Conservation (phyloP, 148 eudicot species). For the Rhododendron ovatum region DNA sequence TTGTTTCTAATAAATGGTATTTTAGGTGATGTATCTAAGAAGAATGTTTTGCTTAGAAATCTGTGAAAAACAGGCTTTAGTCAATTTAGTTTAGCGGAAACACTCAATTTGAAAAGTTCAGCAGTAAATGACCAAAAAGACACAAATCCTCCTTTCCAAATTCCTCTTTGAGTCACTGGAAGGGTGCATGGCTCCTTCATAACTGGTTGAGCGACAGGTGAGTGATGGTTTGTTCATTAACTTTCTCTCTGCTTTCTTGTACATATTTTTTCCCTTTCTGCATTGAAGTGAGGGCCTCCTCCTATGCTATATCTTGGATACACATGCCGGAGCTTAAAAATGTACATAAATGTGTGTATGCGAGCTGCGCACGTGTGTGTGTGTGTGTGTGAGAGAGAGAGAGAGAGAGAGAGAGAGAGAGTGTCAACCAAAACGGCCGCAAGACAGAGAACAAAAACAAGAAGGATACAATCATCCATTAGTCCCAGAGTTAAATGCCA, state of each 20-base stretch:
- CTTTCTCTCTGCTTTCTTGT: background rate
- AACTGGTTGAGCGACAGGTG: background rate
- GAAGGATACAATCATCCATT: background rate
- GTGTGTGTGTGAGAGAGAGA: background rate
- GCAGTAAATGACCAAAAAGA: no score
- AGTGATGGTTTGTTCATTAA: background rate
- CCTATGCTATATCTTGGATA: background rate
- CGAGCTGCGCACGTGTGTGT: no score
- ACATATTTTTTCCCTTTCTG: background rate
- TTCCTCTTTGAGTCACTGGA: background rate
- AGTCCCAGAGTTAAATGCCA: conserved; percentile 13
- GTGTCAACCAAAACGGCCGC: no score
- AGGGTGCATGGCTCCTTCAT: background rate
- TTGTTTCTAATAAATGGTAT: no score
- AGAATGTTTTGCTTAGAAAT: no score
- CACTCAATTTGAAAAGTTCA: background rate
- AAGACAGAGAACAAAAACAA: background rate
- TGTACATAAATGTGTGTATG: background rate
- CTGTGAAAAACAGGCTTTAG: background rate
- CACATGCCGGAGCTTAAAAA: background rate
- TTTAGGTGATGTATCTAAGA: no score
- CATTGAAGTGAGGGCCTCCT: background rate
- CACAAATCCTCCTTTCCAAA: no score
- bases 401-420: background rate
- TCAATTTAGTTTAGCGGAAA: no score